These are phyloP conservation scores for Mesembryanthemum crystallinum DNA, from an alignment of 148 eudicot genomes.

Conservation along the genomic window DNA sequence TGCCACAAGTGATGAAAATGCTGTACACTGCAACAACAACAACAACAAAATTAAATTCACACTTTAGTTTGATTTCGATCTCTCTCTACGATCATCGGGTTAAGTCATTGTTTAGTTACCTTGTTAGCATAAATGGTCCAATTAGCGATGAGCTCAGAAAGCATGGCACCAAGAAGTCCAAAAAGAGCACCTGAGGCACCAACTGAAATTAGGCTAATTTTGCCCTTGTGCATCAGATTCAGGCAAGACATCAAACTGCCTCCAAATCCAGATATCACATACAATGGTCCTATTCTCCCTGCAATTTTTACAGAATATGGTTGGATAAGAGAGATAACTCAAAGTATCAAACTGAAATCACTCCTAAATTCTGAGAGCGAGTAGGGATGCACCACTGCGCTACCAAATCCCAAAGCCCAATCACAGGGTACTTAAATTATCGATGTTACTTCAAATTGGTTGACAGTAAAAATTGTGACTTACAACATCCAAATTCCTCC, in stretches of 20 bases:
- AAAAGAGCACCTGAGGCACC: conserved; percentile 55
- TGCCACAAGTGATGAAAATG: conserved; percentile 27
- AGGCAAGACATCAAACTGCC: conserved; percentile 46
- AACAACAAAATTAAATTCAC: background rate
- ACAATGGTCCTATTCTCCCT: conserved; percentile 47
- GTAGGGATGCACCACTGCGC: no score
- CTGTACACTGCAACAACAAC: conserved; percentile 34
- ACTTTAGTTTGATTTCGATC: background rate
- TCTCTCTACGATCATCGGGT: no score
- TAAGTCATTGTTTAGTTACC: conserved; percentile 20
- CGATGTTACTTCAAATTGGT: background rate
- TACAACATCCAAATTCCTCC: conserved; percentile 44
- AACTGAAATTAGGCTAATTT: conserved; percentile 32
- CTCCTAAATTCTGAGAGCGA: no score
- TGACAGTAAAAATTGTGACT: conserved; percentile 9
- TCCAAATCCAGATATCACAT: conserved; percentile 44
- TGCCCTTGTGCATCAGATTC: conserved; percentile 14
- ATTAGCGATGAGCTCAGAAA: conserved; percentile 46
- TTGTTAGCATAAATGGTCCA: conserved; percentile 48
- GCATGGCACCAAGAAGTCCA: conserved; percentile 54
- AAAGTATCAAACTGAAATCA: no score
- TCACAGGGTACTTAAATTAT: no score
- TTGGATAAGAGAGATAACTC: no score
- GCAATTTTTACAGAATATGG: background rate
- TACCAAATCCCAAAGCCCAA: no score